Conservation (phyloP, 148 eudicot species). For the Nepenthes gracilis region DNA sequence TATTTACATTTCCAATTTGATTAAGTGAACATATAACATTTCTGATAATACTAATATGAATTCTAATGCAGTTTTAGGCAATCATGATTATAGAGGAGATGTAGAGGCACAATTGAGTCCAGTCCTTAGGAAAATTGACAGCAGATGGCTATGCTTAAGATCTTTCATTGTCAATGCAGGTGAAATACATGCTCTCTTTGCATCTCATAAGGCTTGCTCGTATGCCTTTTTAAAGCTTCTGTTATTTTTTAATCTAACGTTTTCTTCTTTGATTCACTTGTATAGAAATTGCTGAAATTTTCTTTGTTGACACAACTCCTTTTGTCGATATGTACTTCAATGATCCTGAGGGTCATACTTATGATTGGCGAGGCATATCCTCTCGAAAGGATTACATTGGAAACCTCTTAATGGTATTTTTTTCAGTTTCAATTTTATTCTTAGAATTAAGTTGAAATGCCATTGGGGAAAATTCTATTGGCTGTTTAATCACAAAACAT, state of each 20-base stretch:
- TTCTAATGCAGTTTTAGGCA: constrained; percentile 51
- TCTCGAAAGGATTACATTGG: constrained; percentile 33
- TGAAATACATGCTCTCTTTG: neutral
- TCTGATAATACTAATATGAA: neutral
- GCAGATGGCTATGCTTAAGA: constrained; percentile 61
- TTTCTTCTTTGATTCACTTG: neutral
- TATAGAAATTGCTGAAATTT: constrained; percentile 56
- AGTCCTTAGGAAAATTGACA: constrained; percentile 33
- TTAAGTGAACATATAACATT: neutral
- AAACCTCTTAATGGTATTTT: constrained; percentile 30
- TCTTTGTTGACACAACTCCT: constrained; percentile 77
- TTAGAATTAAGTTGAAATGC: neutral
- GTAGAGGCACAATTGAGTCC: constrained; percentile 58
- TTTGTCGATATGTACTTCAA: constrained; percentile 55
- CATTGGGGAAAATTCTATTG: neutral
- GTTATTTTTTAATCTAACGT: too few species aligned
- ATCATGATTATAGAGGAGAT: constrained; percentile 84
- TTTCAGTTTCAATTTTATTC: neutral
- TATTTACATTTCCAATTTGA: neutral
- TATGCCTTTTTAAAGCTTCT: too few species aligned
- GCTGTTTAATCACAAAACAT: too few species aligned
- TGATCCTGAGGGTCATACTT: constrained; percentile 19
- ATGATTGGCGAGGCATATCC: constrained; percentile 66
- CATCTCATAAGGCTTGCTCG: too few species aligned
- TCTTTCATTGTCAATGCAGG: constrained; percentile 68